Percentiles rank a stretch among this genome's conserved stretches.
Evolutionary conservation across 257 asterid species (phyloP).

Genomic region (Jasminum sambac): DNA sequence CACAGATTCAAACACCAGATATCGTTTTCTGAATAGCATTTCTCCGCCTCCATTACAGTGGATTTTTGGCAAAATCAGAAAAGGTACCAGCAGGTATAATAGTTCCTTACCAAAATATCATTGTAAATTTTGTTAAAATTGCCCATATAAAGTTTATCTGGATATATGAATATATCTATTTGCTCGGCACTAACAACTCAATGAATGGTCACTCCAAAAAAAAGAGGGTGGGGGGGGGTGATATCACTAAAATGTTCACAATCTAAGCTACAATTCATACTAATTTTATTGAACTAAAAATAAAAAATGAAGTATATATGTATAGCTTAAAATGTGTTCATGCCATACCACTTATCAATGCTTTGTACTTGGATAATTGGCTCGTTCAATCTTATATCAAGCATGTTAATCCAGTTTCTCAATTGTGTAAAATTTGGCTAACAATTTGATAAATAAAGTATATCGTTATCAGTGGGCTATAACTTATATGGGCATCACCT

Average conservation of each 20-base stretch:
- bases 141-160: not conserved
- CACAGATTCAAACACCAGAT: conserved; percentile 15
- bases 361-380: not conserved
- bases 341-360: not conserved
- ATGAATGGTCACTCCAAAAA: not conserved
- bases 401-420: not conserved
- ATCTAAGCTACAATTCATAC: not conserved
- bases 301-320: not conserved
- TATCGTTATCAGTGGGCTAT: not conserved
- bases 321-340: not conserved
- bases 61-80: conserved; percentile 1
- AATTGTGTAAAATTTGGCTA: no score
- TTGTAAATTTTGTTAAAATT: not conserved
- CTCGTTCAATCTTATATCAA: not conserved
- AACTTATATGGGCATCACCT: not conserved
- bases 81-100: not conserved
- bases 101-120: conserved; percentile 9
- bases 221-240: no score
- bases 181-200: not conserved
- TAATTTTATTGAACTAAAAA: not conserved
- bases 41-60: not conserved
- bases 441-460: no score
- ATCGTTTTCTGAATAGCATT: not conserved
- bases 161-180: not conserved
- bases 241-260: not conserved